Conservation (phyloP, 768 basidiomycete genomes). For the Termitomyces bulborhizus region DNA sequence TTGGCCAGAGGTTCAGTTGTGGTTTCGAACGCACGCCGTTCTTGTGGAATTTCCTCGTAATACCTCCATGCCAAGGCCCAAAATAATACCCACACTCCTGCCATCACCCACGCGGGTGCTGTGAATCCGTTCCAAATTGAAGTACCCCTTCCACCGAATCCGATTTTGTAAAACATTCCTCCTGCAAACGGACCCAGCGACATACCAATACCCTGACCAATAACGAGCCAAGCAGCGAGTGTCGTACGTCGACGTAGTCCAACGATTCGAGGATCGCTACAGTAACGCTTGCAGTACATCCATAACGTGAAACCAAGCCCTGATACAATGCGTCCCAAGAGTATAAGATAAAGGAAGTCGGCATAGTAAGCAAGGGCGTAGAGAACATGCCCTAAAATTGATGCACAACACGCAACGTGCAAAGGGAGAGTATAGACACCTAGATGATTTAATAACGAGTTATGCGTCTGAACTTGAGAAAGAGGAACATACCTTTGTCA, state of each 20-base stretch:
- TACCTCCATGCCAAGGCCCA: slow-evolving; percentile 26
- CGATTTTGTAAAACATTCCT: slow-evolving; percentile 55
- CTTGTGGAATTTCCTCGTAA: slow-evolving; percentile 7
- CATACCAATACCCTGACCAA: slow-evolving; percentile 58
- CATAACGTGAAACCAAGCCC: slow-evolving; percentile 57
- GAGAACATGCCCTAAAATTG: slow-evolving; percentile 50
- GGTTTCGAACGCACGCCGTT: not conserved
- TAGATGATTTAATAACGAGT: slow-evolving; percentile 14
- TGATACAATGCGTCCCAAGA: slow-evolving; percentile 61
- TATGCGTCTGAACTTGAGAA: not conserved
- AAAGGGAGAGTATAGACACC: slow-evolving; percentile 52
- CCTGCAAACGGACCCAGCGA: slow-evolving; percentile 60
- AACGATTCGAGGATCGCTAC: slow-evolving; percentile 64
- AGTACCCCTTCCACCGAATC: slow-evolving; percentile 34
- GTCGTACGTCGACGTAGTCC: slow-evolving; percentile 58
- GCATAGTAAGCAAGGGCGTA: slow-evolving; percentile 57
- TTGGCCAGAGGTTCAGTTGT: not conserved
- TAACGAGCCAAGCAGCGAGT: slow-evolving; percentile 55
- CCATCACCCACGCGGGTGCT: slow-evolving; percentile 64
- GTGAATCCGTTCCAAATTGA: slow-evolving; percentile 61
- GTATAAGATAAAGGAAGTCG: slow-evolving; percentile 60
- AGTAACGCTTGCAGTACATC: slow-evolving; percentile 68
- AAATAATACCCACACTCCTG: slow-evolving; percentile 45
- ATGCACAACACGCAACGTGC: slow-evolving; percentile 44
- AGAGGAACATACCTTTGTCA: slow-evolving; percentile 41